phyloP scores from a whole-genome alignment of 805 yeast species.

The Zygosaccharomyces bailii region DNA sequence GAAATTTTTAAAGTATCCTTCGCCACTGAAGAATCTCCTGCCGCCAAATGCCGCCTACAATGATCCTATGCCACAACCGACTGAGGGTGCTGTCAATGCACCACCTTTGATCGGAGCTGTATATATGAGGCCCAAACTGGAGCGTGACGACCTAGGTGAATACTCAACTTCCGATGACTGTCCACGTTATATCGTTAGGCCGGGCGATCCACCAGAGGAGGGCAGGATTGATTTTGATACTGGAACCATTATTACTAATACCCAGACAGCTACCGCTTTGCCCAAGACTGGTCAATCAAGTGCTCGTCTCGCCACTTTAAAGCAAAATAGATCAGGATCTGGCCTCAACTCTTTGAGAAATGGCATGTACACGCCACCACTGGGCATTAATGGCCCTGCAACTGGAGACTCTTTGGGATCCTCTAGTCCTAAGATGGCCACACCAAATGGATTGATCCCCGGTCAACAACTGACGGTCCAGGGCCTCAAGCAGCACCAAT shows the following conservation, averaged over 20 bases:
- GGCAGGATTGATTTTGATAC: slow-evolving; percentile 34
- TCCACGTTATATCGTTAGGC: slow-evolving; percentile 44
- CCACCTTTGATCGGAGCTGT: slow-evolving; percentile 96
- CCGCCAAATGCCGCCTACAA: slow-evolving; percentile 68
- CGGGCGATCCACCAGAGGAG: slow-evolving; percentile 40
- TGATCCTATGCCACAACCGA: slow-evolving; percentile 80
- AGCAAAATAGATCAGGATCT: slow-evolving; percentile 17
- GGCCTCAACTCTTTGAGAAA: slow-evolving; percentile 22
- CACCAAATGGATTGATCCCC: slow-evolving; percentile 14
- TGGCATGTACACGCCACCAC: slow-evolving; percentile 19
- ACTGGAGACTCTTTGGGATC: slow-evolving; percentile 7
- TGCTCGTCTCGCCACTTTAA: slow-evolving; percentile 20
- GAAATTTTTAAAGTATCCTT: slow-evolving; percentile 68
- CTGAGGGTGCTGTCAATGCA: slow-evolving; percentile 75
- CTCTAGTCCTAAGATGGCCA: slow-evolving; percentile 10
- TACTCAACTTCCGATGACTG: slow-evolving; percentile 50
- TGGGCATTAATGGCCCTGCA: slow-evolving; percentile 15
- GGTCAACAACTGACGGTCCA: slow-evolving; percentile 24
- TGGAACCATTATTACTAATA: slow-evolving; percentile 30
- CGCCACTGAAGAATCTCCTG: slow-evolving; percentile 77
- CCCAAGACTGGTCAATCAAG: slow-evolving; percentile 26
- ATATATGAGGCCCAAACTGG: slow-evolving; percentile 68
- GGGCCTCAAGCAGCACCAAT: slow-evolving; percentile 26
- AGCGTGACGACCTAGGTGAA: slow-evolving; percentile 81
- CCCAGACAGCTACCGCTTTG: slow-evolving; percentile 19